Evolutionary conservation across 495 filamentous ascomycete genomes (phyloP), one percentile per base, ranked within the genome.

Genomic region (Lasiosphaeria ovina): DNA sequence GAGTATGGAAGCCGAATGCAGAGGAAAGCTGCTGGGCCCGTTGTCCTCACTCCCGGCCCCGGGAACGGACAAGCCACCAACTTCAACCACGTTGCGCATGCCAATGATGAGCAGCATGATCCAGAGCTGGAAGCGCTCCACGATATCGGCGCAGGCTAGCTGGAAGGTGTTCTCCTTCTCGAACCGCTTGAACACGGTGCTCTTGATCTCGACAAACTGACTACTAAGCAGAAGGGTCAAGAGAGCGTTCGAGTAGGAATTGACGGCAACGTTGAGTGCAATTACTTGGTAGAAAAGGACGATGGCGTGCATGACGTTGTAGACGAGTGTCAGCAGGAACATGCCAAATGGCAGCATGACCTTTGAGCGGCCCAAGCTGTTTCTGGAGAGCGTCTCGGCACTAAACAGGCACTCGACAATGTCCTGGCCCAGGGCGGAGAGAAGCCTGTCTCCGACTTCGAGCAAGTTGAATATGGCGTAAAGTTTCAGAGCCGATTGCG

Each of bases 391-490:
- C 0, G 92, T 93, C 76, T 98, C 93, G 17, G 87, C 82, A 32
- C 91, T 97, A 74, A 97, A 95, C 4, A 99, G 82, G 69, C 93
- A 97, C 71, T 99, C 95, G 5, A 98, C 83, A 33, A 99, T 87
- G 73, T 99, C 94, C 72, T 98, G 95, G 34, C 94, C 94, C 31
- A 98, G 80, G 1, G 94, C 93, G 4, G 90, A 89, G 55, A 97
- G 84, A 0, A 99, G 80, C 33, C 91, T 86, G 70, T 99, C 94
- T 54, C 86, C 86, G 9, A 92, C 83, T 74, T 99, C 94, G 4
- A 99, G 81, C 35, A 96, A 90, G 67, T 98, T 98, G 77, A 96
- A 98, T 52, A 99, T 97, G 49, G 97, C 93, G 73, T 98, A 99
- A 3, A 99, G 80, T 72, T 99, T 99, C 75, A 99, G 96, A 7